Conservation (phyloP, 176 grass and related monocot genomes). For the Rhynchospora pubera region DNA sequence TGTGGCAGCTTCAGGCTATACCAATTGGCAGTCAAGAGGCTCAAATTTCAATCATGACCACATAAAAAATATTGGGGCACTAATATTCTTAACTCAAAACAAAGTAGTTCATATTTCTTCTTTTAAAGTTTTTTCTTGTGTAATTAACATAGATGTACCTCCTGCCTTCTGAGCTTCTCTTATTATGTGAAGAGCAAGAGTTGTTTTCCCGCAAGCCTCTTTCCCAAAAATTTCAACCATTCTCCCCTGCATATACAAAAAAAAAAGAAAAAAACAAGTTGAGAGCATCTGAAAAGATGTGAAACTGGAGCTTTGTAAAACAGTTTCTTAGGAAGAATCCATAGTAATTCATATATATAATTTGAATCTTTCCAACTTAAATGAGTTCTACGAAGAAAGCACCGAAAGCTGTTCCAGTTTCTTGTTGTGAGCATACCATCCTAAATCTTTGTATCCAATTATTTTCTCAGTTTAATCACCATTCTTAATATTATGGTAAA, state of each 20-base stretch:
- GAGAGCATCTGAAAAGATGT: background rate
- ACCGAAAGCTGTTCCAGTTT: background rate
- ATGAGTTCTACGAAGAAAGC: background rate
- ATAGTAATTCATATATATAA: background rate
- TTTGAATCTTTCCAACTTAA: background rate
- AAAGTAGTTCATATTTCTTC: background rate
- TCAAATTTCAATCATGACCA: background rate
- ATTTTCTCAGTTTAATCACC: background rate
- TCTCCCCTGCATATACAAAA: constrained; percentile 63
- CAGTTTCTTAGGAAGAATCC: background rate
- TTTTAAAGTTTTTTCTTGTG: background rate
- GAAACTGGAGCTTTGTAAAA: background rate
- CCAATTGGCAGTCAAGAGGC: background rate
- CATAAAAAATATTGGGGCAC: background rate
- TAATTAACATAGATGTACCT: constrained; percentile 33
- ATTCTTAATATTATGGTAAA: constrained; percentile 13
- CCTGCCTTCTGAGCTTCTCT: constrained; percentile 92
- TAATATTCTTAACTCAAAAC: background rate
- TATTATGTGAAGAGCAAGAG: constrained; percentile 85
- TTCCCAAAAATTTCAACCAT: constrained; percentile 93
- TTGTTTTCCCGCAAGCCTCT: constrained; percentile 93
- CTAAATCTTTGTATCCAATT: background rate
- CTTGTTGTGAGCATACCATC: too few species aligned
- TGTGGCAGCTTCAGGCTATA: background rate
- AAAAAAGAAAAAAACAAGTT: background rate